Base-by-base conservation (phyloP, 1,284 basidiomycete genomes). In the Pascua guehoae region DNA sequence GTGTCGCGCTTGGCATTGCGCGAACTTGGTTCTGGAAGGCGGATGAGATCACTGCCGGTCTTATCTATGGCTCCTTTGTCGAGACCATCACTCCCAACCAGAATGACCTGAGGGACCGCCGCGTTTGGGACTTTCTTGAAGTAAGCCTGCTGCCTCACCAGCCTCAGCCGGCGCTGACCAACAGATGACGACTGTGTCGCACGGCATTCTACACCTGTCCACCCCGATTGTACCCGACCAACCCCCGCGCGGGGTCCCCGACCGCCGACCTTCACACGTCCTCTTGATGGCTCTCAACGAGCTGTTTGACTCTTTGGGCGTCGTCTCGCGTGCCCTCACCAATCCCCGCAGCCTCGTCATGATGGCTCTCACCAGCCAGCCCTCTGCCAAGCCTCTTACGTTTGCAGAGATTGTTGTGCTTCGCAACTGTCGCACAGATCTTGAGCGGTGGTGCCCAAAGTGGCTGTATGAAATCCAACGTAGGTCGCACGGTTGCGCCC, bases 121-220 rank as follows among this genome's bases (percentile, higher is more conserved):
- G 62, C 12, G 58, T 63, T 11, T 63, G 62, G 62, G 62, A 63
- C 46, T 63, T 63, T 42, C 41, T 63, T 15, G 55, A 60, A 42
- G 57, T 58, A 24, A 37, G 57, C 3, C 1, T 1, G 16, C 15
- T n/a, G 10, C 40, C 2, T 15, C 7, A 4, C 32, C 8, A 15
- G 5, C 16, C 41, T 36, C 14, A 42, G n/a, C 0, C 11, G 24
- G 7, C 24, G 24, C 24, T 32, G 24, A 32, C 24, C 24, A 32
- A 32, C 38, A 59, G 58, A 61, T 63, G 51, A 63, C 62, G 15
- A 53, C 50, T 2, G 53, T 61, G 3, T 56, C 56, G n/a, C 62
- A 63, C 18, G 56, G 53, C 36, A 54, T 60, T 39, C 54, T 63
- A n/a, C 62, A 61, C 47, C 53, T 63, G 17, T 52, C 53, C 10